phyloP scores from a whole-genome alignment of 2,329 filamentous ascomycete species.

The Sclerotinia glacialis region DNA sequence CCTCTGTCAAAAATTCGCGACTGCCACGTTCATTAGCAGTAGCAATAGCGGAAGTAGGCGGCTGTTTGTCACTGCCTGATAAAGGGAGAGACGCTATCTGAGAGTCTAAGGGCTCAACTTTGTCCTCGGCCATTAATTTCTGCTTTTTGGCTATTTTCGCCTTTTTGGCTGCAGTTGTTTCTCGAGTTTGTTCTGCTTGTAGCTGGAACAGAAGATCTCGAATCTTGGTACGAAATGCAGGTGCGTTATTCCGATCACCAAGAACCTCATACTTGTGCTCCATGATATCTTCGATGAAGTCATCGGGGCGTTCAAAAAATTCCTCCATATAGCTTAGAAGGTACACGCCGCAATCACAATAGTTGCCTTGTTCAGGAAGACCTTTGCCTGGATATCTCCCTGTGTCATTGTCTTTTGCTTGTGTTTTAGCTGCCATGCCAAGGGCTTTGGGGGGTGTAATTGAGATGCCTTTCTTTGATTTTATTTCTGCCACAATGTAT shows the following conservation, averaged over 20 bases:
- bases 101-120: neutral
- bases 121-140: neutral
- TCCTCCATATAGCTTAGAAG: constrained; percentile 79
- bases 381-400: constrained; percentile 36
- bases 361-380: constrained; percentile 80
- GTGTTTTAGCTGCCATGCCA: constrained; percentile 63
- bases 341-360: constrained; percentile 85
- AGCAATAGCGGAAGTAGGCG: neutral
- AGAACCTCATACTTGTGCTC: constrained; percentile 56
- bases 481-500: constrained; percentile 73
- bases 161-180: neutral
- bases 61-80: constrained; percentile 17
- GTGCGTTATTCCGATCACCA: constrained; percentile 48
- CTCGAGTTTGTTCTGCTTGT: constrained; percentile 51
- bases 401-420: neutral
- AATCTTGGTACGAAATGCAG: constrained; percentile 61
- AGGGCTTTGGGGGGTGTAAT: constrained; percentile 37
- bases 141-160: neutral
- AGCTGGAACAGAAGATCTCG: constrained; percentile 64
- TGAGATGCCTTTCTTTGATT: constrained; percentile 50
- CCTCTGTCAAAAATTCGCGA: neutral
- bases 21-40: neutral
- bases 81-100: constrained; percentile 1
- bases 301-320: constrained; percentile 72
- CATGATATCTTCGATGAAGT: constrained; percentile 66